Evolutionary conservation across 2,329 filamentous ascomycete species (phyloP), one percentile per base, ranked within the genome.

Genomic region (Calonectria leucothoes): DNA sequence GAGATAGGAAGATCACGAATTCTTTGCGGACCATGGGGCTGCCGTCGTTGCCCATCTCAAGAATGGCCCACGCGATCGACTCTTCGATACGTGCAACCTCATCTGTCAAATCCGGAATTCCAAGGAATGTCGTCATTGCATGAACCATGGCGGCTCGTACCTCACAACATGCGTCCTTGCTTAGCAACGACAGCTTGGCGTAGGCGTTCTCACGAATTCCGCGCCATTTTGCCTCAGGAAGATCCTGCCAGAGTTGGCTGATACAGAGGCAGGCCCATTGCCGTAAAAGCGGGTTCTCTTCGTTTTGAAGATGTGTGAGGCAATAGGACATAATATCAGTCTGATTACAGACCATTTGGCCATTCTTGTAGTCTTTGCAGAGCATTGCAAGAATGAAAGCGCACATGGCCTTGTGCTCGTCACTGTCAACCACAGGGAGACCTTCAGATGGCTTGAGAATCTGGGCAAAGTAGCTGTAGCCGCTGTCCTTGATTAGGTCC

Each of bases 321-420:
- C 96, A 98, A 78, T 94, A 96, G 45, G 94, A 92, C 87, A 98
- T 96, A 75, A 98, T 93, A 77, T 98, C 96, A 0, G 94, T 94
- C 77, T 95, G 94, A 78, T 98, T 93, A 82, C 96, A 98, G 14
- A 98, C 96, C 65, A 93, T 93, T 83, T 98, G 96, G 2, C 96
- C 97, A 75, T 97, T 95, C 76, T 93, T 94, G 84, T 98, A 98
- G 76, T 94, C 94, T 82, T 97, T 98, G 90, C 97, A 99, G 75
- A 99, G 95, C 90, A 98, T 98, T 31, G 96, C 94, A 51, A 98
- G 91, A 74, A 99, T 98, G 82, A 99, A 99, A 2, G 97, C 96
- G 83, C 97, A 98, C 97, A 99, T 99, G 52, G 97, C 97, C 81
- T 97, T 95, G 87, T 99, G 97, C 85, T 98, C 97, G 78, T 95